These are phyloP conservation scores for Asterophora parasitica DNA, from an alignment of 768 basidiomycete genomes.

Conservation along the genomic window DNA sequence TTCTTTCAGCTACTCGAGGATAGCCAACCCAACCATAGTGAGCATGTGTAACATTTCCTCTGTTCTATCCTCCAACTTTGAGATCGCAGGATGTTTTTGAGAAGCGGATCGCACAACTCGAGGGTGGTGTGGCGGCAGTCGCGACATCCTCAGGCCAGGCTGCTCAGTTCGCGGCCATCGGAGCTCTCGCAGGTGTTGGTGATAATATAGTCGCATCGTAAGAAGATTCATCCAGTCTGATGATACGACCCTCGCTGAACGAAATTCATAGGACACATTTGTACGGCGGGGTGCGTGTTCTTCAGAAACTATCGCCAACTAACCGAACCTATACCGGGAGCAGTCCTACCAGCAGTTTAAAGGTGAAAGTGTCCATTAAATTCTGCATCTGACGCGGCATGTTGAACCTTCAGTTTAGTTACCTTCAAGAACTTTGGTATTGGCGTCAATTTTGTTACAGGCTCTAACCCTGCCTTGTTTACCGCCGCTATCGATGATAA, in stretches of 20 bases:
- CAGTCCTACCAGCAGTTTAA: conserved; percentile 76
- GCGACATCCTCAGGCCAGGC: conserved; percentile 72
- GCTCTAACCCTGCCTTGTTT: conserved; percentile 52
- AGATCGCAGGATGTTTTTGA: conserved; percentile 66
- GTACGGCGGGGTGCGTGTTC: conserved; percentile 60
- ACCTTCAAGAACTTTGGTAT: conserved; percentile 69
- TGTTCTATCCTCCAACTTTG: too few species aligned
- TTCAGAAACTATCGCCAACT: neutral
- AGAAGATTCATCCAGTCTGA: conserved; percentile 18
- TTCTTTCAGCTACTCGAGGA: conserved; percentile 64
- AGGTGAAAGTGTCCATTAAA: conserved; percentile 27
- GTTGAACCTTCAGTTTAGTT: conserved; percentile 30
- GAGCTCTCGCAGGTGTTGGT: conserved; percentile 54
- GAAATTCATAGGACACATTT: conserved; percentile 45
- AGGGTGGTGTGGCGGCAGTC: conserved; percentile 73
- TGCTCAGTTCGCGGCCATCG: conserved; percentile 71
- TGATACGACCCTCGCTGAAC: conserved; percentile 3
- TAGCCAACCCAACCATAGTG: conserved; percentile 65
- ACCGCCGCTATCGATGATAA: conserved; percentile 67
- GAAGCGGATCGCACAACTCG: conserved; percentile 73
- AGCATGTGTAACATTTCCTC: conserved; percentile 10
- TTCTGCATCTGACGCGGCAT: conserved; percentile 7
- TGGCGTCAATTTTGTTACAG: conserved; percentile 56
- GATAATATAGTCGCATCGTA: conserved; percentile 78
- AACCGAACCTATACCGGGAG: neutral